A percentile compares a stretch with the other conserved stretches of the same genome.
Evolutionary conservation across 2,329 filamentous ascomycete species (phyloP).

Genomic region (Hypocrella siamensis): DNA sequence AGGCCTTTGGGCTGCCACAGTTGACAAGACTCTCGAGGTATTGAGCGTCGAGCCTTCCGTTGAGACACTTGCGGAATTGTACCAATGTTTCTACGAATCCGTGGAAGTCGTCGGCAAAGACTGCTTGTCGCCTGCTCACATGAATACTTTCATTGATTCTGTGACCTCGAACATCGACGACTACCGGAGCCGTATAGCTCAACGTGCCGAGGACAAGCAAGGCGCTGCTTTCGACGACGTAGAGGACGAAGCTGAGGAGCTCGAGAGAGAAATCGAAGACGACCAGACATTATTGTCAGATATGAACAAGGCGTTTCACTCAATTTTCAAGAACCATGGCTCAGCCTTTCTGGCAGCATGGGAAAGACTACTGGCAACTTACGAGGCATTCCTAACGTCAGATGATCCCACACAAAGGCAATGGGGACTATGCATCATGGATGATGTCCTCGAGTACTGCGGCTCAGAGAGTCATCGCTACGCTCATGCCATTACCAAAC

Average conservation of each 20-base stretch:
- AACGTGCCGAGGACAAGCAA: slow-evolving; percentile 69
- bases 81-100: slow-evolving; percentile 98
- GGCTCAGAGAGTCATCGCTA: slow-evolving; percentile 79
- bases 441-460: slow-evolving; percentile 96
- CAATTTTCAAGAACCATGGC: slow-evolving; percentile 94
- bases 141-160: slow-evolving; percentile 75
- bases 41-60: slow-evolving; percentile 87
- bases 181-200: slow-evolving; percentile 74
- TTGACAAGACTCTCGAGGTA: slow-evolving; percentile 85
- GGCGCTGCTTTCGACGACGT: slow-evolving; percentile 64
- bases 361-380: slow-evolving; percentile 74
- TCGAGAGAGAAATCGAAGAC: slow-evolving; percentile 84
- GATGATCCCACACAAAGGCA: slow-evolving; percentile 81
- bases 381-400: slow-evolving; percentile 70
- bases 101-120: slow-evolving; percentile 85
- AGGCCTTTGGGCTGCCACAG: slow-evolving; percentile 71
- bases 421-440: slow-evolving; percentile 98
- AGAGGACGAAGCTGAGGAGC: slow-evolving; percentile 78
- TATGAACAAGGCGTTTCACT: slow-evolving; percentile 99
- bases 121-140: slow-evolving; percentile 62
- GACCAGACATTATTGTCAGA: slow-evolving; percentile 93
- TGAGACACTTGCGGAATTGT: slow-evolving; percentile 95
- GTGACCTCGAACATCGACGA: slow-evolving; percentile 79
- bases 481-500: slow-evolving; percentile 70
- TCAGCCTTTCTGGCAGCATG: slow-evolving; percentile 71